Conservation (phyloP, 2,329 filamentous ascomycete species). For the Leptographium procerum region DNA sequence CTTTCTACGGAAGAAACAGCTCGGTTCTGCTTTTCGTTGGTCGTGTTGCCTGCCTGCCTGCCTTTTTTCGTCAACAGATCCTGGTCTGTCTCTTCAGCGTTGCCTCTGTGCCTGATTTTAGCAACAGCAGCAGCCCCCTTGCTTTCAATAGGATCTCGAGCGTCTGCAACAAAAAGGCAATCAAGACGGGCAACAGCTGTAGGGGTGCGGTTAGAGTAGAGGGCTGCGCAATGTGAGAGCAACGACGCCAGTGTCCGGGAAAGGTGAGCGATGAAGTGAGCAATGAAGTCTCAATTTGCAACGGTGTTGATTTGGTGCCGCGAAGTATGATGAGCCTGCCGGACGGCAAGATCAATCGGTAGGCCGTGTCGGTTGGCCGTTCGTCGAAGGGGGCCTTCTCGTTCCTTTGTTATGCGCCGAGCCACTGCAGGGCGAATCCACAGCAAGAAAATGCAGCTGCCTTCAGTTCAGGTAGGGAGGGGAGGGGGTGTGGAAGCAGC, state of each 20-base stretch:
- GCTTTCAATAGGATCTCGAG: too few species aligned
- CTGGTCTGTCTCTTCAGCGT: background rate
- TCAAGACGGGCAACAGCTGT: background rate
- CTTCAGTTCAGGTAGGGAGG: background rate
- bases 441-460: background rate
- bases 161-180: background rate
- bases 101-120: too few species aligned
- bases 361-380: background rate
- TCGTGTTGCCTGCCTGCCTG: background rate
- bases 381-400: background rate
- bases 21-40: background rate
- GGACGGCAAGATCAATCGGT: conserved; percentile 4
- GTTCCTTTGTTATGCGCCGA: background rate
- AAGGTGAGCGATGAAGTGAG: background rate
- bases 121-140: background rate
- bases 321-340: background rate
- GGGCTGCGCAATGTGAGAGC: background rate
- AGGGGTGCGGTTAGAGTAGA: background rate
- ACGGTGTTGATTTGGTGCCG: background rate
- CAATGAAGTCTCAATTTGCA: background rate
- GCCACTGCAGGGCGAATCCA: background rate
- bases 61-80: background rate
- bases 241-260: background rate
- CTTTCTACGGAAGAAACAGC: background rate
- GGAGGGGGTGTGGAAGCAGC: background rate